phyloP scores from a whole-genome alignment of 768 basidiomycete species.

The Mycena leptocephala region DNA sequence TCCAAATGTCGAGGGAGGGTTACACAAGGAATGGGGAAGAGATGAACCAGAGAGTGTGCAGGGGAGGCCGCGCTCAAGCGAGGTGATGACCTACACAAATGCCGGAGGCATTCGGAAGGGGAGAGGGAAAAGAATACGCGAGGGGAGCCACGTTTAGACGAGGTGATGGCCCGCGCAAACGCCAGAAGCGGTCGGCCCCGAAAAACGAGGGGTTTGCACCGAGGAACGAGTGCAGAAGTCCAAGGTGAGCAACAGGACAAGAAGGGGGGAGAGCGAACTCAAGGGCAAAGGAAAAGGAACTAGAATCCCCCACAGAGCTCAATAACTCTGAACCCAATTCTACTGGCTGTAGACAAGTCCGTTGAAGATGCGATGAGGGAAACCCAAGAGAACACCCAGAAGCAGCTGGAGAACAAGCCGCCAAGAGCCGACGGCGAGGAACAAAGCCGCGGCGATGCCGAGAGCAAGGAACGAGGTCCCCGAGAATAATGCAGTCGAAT shows the following conservation, averaged over 20 bases:
- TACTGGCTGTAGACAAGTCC: background rate
- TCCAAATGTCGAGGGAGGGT: conserved; percentile 17
- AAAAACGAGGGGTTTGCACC: background rate
- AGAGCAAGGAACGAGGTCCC: conserved; percentile 2
- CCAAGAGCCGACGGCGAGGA: background rate
- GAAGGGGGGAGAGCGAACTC: background rate
- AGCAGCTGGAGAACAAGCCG: background rate
- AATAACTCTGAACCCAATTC: conserved; percentile 16
- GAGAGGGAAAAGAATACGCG: too few species aligned
- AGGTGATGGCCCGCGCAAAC: conserved; percentile 16
- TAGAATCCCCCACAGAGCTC: conserved; percentile 18
- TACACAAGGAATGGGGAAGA: conserved; percentile 4
- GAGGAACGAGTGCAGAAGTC: background rate
- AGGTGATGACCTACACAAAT: conserved; percentile 15
- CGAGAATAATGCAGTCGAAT: background rate
- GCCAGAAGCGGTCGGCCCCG: conserved; percentile 11
- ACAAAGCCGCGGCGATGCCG: background rate
- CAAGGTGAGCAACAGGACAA: background rate
- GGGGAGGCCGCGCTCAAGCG: conserved; percentile 15
- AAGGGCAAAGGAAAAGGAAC: background rate
- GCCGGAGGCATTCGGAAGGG: too few species aligned
- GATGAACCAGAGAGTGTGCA: conserved; percentile 15
- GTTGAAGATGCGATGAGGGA: background rate
- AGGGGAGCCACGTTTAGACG: conserved; percentile 7
- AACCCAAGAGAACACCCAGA: background rate